These are phyloP conservation scores for Viola pubescens DNA, from an alignment of 441 rosid species.

Conservation along the genomic window DNA sequence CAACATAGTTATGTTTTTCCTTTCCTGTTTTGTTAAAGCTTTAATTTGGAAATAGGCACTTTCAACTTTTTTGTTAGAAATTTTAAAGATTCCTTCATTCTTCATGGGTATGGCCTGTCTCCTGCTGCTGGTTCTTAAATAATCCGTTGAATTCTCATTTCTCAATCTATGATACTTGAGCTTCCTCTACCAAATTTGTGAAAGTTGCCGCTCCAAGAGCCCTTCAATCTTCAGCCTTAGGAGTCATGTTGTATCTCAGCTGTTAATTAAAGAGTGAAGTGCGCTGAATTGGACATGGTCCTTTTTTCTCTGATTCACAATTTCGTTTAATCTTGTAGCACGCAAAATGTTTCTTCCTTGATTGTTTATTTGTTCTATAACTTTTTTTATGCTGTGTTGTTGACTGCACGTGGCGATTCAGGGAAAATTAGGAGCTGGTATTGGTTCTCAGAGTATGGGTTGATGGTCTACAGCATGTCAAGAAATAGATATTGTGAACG, in stretches of 20 bases:
- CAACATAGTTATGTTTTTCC: too few relatives aligned
- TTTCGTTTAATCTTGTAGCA: background rate
- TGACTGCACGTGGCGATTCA: slow-evolving; percentile 23
- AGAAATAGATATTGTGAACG: slow-evolving; percentile 89
- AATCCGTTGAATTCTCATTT: slow-evolving; percentile 4
- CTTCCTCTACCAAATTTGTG: slow-evolving; percentile 1
- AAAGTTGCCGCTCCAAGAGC: background rate
- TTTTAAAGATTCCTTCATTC: background rate
- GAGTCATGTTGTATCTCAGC: background rate
- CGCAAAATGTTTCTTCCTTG: background rate
- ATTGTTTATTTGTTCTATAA: slow-evolving; percentile 3
- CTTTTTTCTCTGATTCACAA: background rate
- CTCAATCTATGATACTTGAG: slow-evolving; percentile 1
- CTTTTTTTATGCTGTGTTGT: background rate
- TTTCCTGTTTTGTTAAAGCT: too few relatives aligned
- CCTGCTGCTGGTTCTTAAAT: background rate
- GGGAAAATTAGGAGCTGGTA: slow-evolving; percentile 95
- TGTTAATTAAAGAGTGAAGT: background rate
- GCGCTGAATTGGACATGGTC: too few relatives aligned
- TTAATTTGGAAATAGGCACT: too few relatives aligned
- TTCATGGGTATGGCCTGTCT: background rate
- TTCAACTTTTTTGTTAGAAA: too few relatives aligned
- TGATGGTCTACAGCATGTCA: slow-evolving; percentile 89
- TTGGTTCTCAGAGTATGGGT: slow-evolving; percentile 83
- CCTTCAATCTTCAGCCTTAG: background rate